Percentiles rank a stretch among this genome's conserved stretches.
These are phyloP conservation scores for Pogostemon cablin DNA, from an alignment of 257 asterid species.

Conservation along the genomic window DNA sequence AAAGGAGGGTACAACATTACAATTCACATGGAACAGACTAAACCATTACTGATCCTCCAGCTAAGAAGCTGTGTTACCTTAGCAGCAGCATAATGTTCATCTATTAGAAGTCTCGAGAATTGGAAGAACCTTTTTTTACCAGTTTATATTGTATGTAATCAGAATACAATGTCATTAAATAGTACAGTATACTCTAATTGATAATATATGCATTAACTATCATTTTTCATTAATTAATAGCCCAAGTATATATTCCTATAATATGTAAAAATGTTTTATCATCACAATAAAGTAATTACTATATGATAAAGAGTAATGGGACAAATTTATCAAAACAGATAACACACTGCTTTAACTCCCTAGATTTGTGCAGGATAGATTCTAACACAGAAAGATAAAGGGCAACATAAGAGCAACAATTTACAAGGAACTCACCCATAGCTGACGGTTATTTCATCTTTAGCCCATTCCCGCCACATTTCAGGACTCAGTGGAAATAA, in stretches of 20 bases:
- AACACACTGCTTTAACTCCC: background rate
- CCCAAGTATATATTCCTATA: no score
- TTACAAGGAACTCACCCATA: constrained; percentile 52
- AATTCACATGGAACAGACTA: background rate
- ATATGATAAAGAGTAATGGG: background rate
- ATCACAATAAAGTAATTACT: no score
- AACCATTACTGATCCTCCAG: background rate
- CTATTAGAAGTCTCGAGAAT: no score
- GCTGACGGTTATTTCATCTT: constrained; percentile 71
- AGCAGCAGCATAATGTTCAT: no score
- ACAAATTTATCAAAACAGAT: background rate
- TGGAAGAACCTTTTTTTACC: no score
- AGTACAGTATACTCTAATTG: no score
- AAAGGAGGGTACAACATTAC: background rate
- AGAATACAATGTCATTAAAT: no score
- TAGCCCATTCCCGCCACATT: constrained; percentile 97
- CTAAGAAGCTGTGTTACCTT: no score
- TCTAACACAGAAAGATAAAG: constrained; percentile 16
- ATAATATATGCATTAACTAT: no score
- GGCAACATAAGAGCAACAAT: constrained; percentile 24
- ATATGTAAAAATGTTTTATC: no score
- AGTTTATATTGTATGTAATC: no score
- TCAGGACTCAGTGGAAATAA: constrained; percentile 78
- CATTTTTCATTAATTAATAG: no score
- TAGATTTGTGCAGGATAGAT: background rate